Conservation (phyloP, 2,329 filamentous ascomycete genomes). For the Colletotrichum tropicale region DNA sequence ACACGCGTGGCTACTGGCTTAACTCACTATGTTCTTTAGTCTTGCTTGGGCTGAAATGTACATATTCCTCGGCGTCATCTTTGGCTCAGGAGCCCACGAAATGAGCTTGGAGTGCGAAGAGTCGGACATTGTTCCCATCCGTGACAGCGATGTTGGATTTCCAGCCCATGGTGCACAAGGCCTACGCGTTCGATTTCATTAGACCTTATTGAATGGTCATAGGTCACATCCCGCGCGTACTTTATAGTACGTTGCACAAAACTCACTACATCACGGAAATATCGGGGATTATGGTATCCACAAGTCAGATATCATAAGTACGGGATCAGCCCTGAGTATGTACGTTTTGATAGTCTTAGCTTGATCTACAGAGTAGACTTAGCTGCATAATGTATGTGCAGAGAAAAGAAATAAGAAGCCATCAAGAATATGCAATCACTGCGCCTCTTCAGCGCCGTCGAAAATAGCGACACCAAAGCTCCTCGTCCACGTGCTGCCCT, state of each 20-base stretch:
- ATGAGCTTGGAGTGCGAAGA: no score
- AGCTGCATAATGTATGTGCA: not conserved
- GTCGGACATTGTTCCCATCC: not conserved
- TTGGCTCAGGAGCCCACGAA: no score
- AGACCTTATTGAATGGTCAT: no score
- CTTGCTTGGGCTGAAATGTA: no score
- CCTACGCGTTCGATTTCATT: not conserved
- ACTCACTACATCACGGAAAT: not conserved
- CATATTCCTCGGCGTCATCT: no score
- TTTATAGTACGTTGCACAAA: not conserved
- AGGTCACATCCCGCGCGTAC: accelerated
- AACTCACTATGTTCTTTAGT: no score
- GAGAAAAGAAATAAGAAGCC: accelerated
- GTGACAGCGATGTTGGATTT: no score
- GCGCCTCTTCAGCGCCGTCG: not conserved
- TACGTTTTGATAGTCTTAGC: not conserved
- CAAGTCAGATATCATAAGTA: not conserved
- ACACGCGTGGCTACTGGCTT: no score
- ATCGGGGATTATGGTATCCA: accelerated
- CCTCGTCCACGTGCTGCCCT: constrained; percentile 24
- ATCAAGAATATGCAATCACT: not conserved
- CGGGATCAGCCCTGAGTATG: accelerated
- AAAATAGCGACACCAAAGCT: constrained; percentile 23
- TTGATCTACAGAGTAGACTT: accelerated
- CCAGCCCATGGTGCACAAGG: not conserved